A percentile compares a stretch with the other conserved stretches of the same genome.
Conservation (phyloP, 2,329 filamentous ascomycete species). For the Aquanectria penicillioides region DNA sequence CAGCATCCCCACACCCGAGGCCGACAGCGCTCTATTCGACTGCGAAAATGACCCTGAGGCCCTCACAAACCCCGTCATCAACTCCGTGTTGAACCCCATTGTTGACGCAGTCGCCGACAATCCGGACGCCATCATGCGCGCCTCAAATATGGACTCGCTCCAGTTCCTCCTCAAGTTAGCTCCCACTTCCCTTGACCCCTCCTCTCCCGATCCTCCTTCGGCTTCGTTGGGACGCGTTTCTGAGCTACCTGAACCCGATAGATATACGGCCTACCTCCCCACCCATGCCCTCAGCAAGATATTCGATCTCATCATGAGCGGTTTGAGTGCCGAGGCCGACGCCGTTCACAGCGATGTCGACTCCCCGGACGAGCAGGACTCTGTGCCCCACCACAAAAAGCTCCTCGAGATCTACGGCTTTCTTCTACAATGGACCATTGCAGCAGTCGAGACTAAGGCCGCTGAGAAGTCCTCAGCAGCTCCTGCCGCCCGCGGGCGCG, state of each 20-base stretch:
- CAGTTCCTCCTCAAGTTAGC: slow-evolving; percentile 97
- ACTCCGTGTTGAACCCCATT: slow-evolving; percentile 88
- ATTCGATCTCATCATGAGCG: slow-evolving; percentile 89
- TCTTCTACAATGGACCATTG: slow-evolving; percentile 92
- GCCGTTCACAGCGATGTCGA: slow-evolving; percentile 87
- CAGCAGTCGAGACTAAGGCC: slow-evolving; percentile 92
- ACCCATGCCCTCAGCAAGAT: slow-evolving; percentile 89
- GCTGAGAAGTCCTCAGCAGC: slow-evolving; percentile 83
- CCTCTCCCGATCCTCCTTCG: slow-evolving; percentile 31
- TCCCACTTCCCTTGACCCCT: slow-evolving; percentile 57
- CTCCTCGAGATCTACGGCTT: slow-evolving; percentile 95
- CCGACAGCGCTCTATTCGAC: slow-evolving; percentile 83
- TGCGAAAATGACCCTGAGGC: slow-evolving; percentile 92
- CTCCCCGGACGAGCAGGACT: slow-evolving; percentile 85
- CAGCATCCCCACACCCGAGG: slow-evolving; percentile 85
- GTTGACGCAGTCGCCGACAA: slow-evolving; percentile 92
- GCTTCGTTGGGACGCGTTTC: slow-evolving; percentile 40
- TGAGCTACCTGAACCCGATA: slow-evolving; percentile 69
- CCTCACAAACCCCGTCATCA: slow-evolving; percentile 81
- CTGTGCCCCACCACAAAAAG: slow-evolving; percentile 86
- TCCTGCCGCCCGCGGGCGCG: slow-evolving; percentile 76
- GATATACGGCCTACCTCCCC: slow-evolving; percentile 83
- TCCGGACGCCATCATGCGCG: slow-evolving; percentile 85
- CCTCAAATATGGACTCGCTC: slow-evolving; percentile 86
- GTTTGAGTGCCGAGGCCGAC: slow-evolving; percentile 86